These are phyloP conservation scores for Beta lomatogona DNA, from an alignment of 179 eudicot species.

Conservation along the genomic window DNA sequence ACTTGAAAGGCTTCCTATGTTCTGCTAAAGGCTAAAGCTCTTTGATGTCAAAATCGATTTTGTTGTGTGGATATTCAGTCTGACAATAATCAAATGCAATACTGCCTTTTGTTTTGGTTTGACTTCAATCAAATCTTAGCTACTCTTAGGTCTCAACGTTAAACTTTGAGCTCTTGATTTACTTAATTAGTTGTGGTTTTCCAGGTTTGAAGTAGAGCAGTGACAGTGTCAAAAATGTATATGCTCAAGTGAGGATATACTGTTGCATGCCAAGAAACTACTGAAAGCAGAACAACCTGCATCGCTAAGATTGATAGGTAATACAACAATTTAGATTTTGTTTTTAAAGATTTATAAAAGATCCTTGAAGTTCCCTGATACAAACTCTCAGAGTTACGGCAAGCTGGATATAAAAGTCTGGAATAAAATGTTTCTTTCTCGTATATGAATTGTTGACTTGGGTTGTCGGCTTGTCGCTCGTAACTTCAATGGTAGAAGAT, in stretches of 20 bases:
- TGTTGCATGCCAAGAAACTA: constrained; percentile 76
- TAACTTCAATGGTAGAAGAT: background rate
- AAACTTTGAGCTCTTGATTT: background rate
- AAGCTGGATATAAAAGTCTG: background rate
- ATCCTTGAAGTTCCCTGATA: background rate
- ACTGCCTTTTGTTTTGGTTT: background rate
- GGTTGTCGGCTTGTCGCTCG: background rate
- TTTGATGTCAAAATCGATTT: background rate
- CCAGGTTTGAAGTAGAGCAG: constrained; percentile 85
- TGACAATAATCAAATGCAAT: background rate
- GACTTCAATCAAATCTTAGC: background rate
- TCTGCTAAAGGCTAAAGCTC: background rate
- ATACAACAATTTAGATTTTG: background rate
- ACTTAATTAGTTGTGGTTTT: constrained; percentile 4
- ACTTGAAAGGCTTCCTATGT: background rate
- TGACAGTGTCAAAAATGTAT: constrained; percentile 70
- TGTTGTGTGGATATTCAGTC: constrained; percentile 9
- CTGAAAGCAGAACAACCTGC: constrained; percentile 92
- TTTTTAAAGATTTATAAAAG: background rate
- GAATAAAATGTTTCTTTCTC: background rate
- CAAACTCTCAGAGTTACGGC: background rate
- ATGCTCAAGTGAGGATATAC: constrained; percentile 71
- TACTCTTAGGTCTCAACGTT: background rate
- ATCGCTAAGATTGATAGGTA: constrained; percentile 86
- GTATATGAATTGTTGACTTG: background rate